Evolutionary conservation across 768 basidiomycete genomes (phyloP).

Genomic region (Hericium coralloides): DNA sequence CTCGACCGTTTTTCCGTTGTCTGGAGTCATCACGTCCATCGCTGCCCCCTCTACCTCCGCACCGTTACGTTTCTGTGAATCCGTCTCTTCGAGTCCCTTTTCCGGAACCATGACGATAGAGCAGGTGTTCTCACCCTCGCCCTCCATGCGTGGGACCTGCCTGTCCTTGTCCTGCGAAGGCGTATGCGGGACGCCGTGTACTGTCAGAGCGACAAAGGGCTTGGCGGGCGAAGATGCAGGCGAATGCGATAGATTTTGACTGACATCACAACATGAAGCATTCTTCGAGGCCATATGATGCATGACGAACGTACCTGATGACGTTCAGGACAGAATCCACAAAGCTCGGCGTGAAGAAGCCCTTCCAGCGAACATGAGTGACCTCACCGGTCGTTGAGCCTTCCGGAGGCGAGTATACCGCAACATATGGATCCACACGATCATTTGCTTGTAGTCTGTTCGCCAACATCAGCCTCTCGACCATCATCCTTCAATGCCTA

Average conservation of each 20-base stretch:
- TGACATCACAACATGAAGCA: no score
- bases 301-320: constrained; percentile 27
- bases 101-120: constrained; percentile 23
- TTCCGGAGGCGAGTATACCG: constrained; percentile 50
- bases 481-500: not conserved
- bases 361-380: constrained; percentile 51
- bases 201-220: constrained; percentile 35
- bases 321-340: constrained; percentile 42
- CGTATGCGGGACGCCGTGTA: constrained; percentile 33
- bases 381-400: constrained; percentile 36
- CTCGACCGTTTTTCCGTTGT: not conserved
- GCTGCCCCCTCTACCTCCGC: not conserved
- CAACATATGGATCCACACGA: constrained; percentile 59
- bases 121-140: constrained; percentile 48
- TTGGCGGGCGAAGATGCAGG: not conserved
- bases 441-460: constrained; percentile 52
- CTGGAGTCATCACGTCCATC: not conserved
- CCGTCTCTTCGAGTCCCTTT: constrained; percentile 1
- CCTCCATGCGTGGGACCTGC: constrained; percentile 32
- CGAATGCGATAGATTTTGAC: no score
- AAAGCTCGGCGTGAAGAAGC: constrained; percentile 44
- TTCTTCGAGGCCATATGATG: no score
- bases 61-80: not conserved
- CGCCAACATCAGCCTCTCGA: not conserved
- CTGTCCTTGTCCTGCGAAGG: constrained; percentile 30